Conservation (phyloP, 2,329 filamentous ascomycete species). For the Epichloe gansuensis region DNA sequence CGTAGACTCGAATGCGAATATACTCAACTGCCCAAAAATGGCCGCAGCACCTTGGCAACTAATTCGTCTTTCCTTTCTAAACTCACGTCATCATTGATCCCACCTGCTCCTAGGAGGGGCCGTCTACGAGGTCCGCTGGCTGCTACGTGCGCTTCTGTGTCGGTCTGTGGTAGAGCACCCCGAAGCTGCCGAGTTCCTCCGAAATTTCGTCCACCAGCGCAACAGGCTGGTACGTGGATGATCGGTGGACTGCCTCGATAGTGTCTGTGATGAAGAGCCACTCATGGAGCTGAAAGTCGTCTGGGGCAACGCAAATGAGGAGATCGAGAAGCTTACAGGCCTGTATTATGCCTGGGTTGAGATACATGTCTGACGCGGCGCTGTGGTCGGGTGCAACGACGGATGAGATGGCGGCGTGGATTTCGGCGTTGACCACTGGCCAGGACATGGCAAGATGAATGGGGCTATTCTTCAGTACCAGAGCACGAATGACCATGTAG, state of each 20-base stretch:
- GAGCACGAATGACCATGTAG: constrained; percentile 73
- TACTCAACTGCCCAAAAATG: constrained; percentile 86
- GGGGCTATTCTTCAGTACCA: constrained; percentile 67
- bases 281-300: constrained; percentile 96
- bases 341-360: constrained; percentile 66
- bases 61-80: constrained; percentile 56
- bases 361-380: constrained; percentile 57
- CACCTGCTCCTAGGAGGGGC: constrained; percentile 38
- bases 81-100: constrained; percentile 42
- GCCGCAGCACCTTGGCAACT: constrained; percentile 64
- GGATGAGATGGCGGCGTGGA: constrained; percentile 68
- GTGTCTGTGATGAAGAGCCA: constrained; percentile 98
- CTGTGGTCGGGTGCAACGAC: constrained; percentile 57
- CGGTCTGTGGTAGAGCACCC: constrained; percentile 22
- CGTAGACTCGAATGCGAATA: constrained; percentile 83
- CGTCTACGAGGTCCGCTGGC: constrained; percentile 26
- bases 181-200: constrained; percentile 51
- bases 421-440: constrained; percentile 79
- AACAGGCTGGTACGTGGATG: constrained; percentile 53
- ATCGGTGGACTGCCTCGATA: constrained; percentile 85
- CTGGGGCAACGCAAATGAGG: constrained; percentile 73
- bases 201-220: constrained; percentile 78
- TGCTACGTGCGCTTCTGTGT: constrained; percentile 25
- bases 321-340: constrained; percentile 89
- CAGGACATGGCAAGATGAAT: constrained; percentile 75